These are phyloP conservation scores for Vanilla planifolia DNA, from an alignment of 106 monocot genomes.

Conservation along the genomic window DNA sequence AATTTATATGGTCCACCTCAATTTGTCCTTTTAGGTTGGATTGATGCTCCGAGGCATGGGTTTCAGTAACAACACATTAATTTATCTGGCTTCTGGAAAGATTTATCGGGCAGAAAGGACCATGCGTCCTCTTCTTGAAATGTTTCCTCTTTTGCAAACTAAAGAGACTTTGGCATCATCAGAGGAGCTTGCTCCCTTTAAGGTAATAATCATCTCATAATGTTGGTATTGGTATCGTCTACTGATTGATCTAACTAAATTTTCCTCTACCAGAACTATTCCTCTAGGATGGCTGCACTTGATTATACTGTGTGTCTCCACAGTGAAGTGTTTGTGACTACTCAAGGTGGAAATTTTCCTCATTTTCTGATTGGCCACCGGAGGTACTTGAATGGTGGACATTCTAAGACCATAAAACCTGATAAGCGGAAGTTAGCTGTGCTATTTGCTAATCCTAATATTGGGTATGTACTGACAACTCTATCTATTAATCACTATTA, in stretches of 20 bases:
- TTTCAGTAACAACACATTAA: slow-evolving; percentile 81
- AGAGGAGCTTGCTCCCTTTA: slow-evolving; percentile 90
- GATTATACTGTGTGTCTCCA: slow-evolving; percentile 95
- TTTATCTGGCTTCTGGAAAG: slow-evolving; percentile 96
- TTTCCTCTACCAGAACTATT: slow-evolving; percentile 60
- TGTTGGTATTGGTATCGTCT: neutral
- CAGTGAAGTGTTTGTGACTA: slow-evolving; percentile 96
- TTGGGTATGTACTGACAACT: slow-evolving; percentile 43
- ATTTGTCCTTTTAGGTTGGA: slow-evolving; percentile 56
- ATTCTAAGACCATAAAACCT: slow-evolving; percentile 96
- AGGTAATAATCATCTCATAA: slow-evolving; percentile 33
- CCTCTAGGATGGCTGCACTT: slow-evolving; percentile 95
- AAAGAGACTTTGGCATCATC: slow-evolving; percentile 78
- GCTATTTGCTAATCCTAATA: slow-evolving; percentile 82
- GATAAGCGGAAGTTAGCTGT: slow-evolving; percentile 90
- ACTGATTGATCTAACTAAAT: neutral
- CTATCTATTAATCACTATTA: neutral
- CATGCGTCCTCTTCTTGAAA: slow-evolving; percentile 92
- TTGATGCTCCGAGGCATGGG: slow-evolving; percentile 99
- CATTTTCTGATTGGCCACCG: slow-evolving; percentile 93
- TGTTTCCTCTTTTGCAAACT: slow-evolving; percentile 97
- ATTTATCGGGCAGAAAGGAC: slow-evolving; percentile 85
- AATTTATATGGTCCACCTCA: neutral
- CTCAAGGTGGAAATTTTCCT: slow-evolving; percentile 98
- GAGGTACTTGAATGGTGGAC: slow-evolving; percentile 79